These are phyloP conservation scores for Fusarium sp. DNA, from an alignment of 2,329 filamentous ascomycete genomes.

Conservation along the genomic window DNA sequence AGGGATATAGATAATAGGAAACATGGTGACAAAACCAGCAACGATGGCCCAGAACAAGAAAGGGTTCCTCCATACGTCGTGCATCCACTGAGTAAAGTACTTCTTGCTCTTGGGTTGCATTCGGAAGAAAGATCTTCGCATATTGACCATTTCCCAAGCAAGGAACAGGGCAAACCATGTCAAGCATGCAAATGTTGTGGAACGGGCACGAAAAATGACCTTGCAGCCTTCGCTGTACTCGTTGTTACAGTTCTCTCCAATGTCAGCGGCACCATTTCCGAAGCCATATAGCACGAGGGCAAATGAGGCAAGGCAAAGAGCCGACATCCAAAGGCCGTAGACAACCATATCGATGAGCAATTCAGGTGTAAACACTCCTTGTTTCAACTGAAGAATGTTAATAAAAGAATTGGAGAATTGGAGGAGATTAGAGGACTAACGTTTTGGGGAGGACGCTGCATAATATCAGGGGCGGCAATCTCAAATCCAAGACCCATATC, in stretches of 20 bases:
- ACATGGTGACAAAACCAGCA: constrained; percentile 58
- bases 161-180: constrained; percentile 81
- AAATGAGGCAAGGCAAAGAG: constrained; percentile 66
- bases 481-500: constrained; percentile 83
- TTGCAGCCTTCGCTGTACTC: constrained; percentile 63
- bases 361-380: constrained; percentile 73
- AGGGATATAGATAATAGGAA: constrained; percentile 66
- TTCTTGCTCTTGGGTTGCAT: constrained; percentile 72
- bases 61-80: constrained; percentile 75
- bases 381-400: constrained; percentile 45
- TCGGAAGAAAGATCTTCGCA: constrained; percentile 77
- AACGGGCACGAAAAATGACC: constrained; percentile 74
- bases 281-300: constrained; percentile 62
- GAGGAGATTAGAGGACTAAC: constrained; percentile 46
- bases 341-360: constrained; percentile 73
- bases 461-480: constrained; percentile 74
- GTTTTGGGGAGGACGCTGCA: constrained; percentile 75
- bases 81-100: constrained; percentile 73
- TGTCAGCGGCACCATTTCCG: constrained; percentile 60
- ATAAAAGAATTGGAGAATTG: not conserved
- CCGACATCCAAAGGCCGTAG: constrained; percentile 75
- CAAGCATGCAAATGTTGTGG: constrained; percentile 76
- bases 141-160: constrained; percentile 79
- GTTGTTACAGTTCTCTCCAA: constrained; percentile 70
- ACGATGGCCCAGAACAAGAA: constrained; percentile 74